phyloP scores from a whole-genome alignment of 1,284 basidiomycete genomes.

The Inonotus hispidus region DNA sequence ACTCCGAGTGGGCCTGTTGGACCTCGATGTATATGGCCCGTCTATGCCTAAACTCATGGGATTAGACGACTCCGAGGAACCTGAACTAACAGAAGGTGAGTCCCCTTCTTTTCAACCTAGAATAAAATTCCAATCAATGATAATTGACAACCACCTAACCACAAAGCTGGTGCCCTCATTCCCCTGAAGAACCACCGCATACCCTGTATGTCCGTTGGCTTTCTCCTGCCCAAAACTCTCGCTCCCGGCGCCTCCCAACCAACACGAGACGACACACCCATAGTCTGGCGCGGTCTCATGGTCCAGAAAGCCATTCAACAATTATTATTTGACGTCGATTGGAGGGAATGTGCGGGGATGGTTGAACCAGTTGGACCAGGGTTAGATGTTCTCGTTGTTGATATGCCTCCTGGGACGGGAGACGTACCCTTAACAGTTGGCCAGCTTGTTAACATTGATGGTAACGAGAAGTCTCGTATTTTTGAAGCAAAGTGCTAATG shows the following conservation, averaged over 20 bases:
- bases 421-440: conserved; percentile 93
- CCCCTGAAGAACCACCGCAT: conserved; percentile 89
- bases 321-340: conserved; percentile 95
- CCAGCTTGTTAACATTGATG: conserved; percentile 85
- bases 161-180: conserved; percentile 68
- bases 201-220: conserved; percentile 97
- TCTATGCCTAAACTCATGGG: conserved; percentile 96
- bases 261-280: conserved; percentile 58
- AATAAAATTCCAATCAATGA: neutral
- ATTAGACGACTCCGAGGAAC: conserved; percentile 76
- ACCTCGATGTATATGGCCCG: conserved; percentile 95
- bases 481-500: neutral
- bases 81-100: conserved; percentile 69
- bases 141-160: neutral
- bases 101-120: conserved; percentile 7
- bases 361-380: conserved; percentile 33
- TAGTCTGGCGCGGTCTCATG: conserved; percentile 98
- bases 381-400: conserved; percentile 86
- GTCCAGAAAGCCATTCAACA: conserved; percentile 99
- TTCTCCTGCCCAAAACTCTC: conserved; percentile 53
- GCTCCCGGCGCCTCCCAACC: conserved; percentile 34
- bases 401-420: conserved; percentile 97
- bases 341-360: conserved; percentile 41
- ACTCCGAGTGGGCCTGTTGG: conserved; percentile 80
- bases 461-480: conserved; percentile 33